Evolutionary conservation across 495 filamentous ascomycete genomes (phyloP), one percentile per base, ranked within the genome.

Genomic region (Hypoxylon rickii): DNA sequence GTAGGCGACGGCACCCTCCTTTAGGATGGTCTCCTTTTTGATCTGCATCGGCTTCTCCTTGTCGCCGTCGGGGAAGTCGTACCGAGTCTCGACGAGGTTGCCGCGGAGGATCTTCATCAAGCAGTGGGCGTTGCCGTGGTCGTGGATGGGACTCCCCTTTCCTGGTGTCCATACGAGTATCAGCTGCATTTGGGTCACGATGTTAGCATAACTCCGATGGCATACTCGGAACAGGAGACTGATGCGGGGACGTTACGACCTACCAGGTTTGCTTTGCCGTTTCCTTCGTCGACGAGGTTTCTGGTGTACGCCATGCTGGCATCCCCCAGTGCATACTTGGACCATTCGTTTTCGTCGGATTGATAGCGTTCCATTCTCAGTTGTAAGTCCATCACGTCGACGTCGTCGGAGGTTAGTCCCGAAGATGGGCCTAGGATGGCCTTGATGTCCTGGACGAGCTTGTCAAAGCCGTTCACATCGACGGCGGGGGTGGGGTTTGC

Each of bases 111-210:
- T 75, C 66, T 79, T 82, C 80, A 84, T 82, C 47, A 84, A 53
- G 65, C 89, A 94, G 63, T 92, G 89, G 18, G 89, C 87, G 63
- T 89, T 85, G 56, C 89, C 88, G 69, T 94, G 89, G 64, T 97
- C 92, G 70, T 97, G 92, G 54, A 96, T 88, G 0, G 84, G 83
- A 64, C 86, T 91, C 16, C 83, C 83, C 70, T 90, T 89, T n/a
- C 89, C 88, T 15, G 92, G 92, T 10, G 81, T 86, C 92, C 92
- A 97, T n/a, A 96, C 92, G 8, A 97, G 80, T 15, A 97, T 83
- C 40, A 96, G 79, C 83, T 93, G 68, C 64, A 49, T 46, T 53
- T 5, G 32, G 50, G 32, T 42, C 50, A 34, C 17, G 6, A 38
- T 29, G 29, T 58, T 13, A 63, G 53, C 52, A 48, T 37, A 22